These are phyloP conservation scores for Ophiostoma quercus DNA, from an alignment of 2,329 filamentous ascomycete species.

Conservation along the genomic window DNA sequence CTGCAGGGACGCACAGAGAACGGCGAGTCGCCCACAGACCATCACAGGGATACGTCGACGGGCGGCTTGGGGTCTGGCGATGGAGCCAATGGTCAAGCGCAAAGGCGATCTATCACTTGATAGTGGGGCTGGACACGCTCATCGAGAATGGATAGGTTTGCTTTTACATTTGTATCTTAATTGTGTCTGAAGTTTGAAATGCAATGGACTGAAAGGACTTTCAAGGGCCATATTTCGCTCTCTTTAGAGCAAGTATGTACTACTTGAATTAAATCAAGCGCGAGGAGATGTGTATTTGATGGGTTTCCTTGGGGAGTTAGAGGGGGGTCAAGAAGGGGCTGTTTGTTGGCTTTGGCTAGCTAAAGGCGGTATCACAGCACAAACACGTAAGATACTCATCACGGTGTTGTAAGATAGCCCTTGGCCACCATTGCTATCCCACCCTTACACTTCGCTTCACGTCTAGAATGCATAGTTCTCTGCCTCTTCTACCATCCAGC, in stretches of 20 bases:
- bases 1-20: neutral
- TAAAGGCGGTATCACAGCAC: neutral
- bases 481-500: too few relatives aligned
- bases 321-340: neutral
- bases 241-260: neutral
- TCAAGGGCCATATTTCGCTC: neutral
- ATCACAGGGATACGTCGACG: slow-evolving; percentile 16
- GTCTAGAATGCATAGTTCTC: too few relatives aligned
- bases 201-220: neutral
- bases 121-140: neutral
- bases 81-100: slow-evolving; percentile 20
- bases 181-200: neutral
- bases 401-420: too few relatives aligned
- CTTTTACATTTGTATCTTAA: too few relatives aligned
- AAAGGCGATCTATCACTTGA: slow-evolving; percentile 12
- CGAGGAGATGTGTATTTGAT: neutral
- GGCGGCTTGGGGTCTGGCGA: neutral
- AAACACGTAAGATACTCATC: neutral
- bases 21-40: slow-evolving; percentile 22
- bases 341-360: neutral
- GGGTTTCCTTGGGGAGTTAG: neutral
- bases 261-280: neutral
- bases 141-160: neutral
- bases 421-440: neutral
- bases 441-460: neutral